Percentiles rank a stretch among this genome's conserved stretches.
Conservation (phyloP, 2,329 filamentous ascomycete species). For the Botryotinia calthae region DNA sequence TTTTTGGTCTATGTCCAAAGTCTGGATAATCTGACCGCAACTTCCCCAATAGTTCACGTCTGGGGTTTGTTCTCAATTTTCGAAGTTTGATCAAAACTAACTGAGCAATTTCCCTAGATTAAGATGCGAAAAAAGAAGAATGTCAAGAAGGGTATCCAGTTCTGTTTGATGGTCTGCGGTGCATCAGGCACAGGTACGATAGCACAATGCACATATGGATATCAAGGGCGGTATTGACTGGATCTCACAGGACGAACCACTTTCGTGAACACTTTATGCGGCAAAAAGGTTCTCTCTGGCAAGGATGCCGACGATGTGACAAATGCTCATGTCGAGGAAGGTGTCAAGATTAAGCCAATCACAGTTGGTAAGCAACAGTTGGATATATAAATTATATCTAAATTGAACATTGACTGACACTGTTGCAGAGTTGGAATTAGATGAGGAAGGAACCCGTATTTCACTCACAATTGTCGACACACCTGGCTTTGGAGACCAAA, state of each 20-base stretch:
- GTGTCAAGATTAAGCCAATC: constrained; percentile 97
- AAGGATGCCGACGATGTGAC: constrained; percentile 91
- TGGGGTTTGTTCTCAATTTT: constrained; percentile 32
- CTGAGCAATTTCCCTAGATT: constrained; percentile 54
- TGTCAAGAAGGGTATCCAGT: constrained; percentile 88
- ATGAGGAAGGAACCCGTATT: constrained; percentile 97
- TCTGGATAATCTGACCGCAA: constrained; percentile 36
- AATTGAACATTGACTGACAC: constrained; percentile 36
- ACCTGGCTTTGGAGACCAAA: constrained; percentile 96
- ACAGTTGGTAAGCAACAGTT: constrained; percentile 74
- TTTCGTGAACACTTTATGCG: constrained; percentile 99
- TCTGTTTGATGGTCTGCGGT: constrained; percentile 99
- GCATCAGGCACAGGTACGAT: constrained; percentile 91
- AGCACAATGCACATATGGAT: constrained; percentile 10
- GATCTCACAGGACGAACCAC: constrained; percentile 77
- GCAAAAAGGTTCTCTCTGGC: constrained; percentile 83
- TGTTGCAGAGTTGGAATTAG: constrained; percentile 78
- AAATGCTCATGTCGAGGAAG: constrained; percentile 89
- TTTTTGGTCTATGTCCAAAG: constrained; percentile 29
- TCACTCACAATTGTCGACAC: constrained; percentile 98
- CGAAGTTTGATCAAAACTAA: constrained; percentile 31
- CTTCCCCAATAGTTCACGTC: constrained; percentile 32
- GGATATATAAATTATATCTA: constrained; percentile 3
- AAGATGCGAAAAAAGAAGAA: constrained; percentile 99
- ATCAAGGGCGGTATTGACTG: constrained; percentile 24